Percentiles rank a stretch among this genome's conserved stretches.
Evolutionary conservation across 129 eudicot genomes (phyloP).

Genomic region (sunflower (Helianthus annuus)): DNA sequence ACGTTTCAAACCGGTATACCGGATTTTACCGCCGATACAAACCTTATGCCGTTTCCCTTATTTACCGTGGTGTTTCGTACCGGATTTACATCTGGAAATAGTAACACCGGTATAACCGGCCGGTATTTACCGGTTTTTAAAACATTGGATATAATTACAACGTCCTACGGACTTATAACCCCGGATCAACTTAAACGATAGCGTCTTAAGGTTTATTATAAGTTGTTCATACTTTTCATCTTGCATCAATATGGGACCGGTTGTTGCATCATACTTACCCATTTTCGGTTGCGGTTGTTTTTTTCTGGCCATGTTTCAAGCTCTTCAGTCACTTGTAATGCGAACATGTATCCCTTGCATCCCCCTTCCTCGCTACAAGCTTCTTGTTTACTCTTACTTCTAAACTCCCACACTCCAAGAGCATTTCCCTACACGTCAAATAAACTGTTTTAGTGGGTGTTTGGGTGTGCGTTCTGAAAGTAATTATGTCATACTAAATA

Average conservation of each 20-base stretch:
- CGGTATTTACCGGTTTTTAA: no score
- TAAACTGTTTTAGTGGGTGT: neutral
- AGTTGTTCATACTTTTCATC: neutral
- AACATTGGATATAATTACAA: no score
- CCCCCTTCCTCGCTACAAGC: constrained; percentile 53
- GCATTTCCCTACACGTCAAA: constrained; percentile 33
- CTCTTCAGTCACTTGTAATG: constrained; percentile 64
- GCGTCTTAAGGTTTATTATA: no score
- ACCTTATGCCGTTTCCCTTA: no score
- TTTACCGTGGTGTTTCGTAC: no score
- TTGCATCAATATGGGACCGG: neutral
- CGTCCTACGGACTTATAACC: no score
- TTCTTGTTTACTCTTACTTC: constrained; percentile 66
- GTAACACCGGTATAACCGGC: no score
- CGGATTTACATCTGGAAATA: no score
- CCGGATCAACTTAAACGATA: neutral
- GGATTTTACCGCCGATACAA: no score
- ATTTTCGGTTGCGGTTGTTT: constrained; percentile 50
- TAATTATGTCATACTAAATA: no score
- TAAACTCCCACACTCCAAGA: constrained; percentile 72
- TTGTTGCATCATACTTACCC: constrained; percentile 43
- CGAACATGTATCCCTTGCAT: constrained; percentile 66
- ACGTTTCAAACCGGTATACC: no score
- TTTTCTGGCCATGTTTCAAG: constrained; percentile 70
- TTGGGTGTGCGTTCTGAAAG: no score